Base-by-base conservation (phyloP, 768 basidiomycete genomes). In the Galerina marginata region DNA sequence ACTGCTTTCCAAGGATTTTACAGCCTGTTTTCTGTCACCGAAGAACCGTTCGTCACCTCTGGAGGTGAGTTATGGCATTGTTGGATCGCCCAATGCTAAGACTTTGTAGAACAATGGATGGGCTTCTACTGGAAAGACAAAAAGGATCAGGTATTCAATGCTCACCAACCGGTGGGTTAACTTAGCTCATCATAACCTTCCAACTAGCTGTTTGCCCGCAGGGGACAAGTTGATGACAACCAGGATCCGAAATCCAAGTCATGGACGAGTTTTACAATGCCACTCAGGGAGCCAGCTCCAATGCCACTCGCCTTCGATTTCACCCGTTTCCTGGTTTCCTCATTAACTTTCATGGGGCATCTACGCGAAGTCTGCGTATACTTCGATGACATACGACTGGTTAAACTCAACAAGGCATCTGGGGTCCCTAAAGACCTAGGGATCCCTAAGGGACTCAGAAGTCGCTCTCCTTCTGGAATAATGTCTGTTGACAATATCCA, bases 101-200 rank as follows among this genome's bases (percentile, higher is more conserved):
- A 42, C 25, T 64, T 73, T 50, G 61, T 70, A 84, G 94, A 87
- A 36, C 85, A 91, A 69, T 95, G 93, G 87, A 96, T 96, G 95
- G 90, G 88, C 0, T 98, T 97, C 72, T 92, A 96, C 71, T 98
- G 94, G 94, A 95, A 94, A 71, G 92, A 92, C 68, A 91, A 90
- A 67, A 93, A 91, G 67, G 93, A 95, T 69, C 93, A 95, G 79
- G 89, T 89, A 63, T 56, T 6, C 16, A 25, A 20, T 40, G 7
- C 36, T 3, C 29, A 25, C 37, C 11, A 44, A 9, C 46, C 11
- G 50, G 4, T 51, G 36, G 6, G 36, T 45, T 6, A 16, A 15
- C 20, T 2, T 9, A 2, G 43, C 43, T 38, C 15, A 47, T 4
- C 29, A 20, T 11, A 6, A 25, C 15, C 4, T 38, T 47, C n/a